Conservation (phyloP, 805 yeast genomes). For the Lipomyces yamanashiensis region DNA sequence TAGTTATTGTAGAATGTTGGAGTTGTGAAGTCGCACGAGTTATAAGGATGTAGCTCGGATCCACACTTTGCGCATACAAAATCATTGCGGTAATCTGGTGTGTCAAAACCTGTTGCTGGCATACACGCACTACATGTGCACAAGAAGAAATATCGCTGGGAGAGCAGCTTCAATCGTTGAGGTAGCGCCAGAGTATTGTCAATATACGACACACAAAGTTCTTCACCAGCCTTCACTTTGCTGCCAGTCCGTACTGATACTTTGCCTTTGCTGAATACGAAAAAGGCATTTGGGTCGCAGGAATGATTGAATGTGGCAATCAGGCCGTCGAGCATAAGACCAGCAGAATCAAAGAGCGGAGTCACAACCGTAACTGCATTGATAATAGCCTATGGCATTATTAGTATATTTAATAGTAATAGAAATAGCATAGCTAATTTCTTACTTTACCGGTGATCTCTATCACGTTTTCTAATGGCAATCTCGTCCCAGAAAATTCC, state of each 20-base stretch:
- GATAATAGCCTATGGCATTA: not conserved
- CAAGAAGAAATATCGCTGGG: slow-evolving; percentile 19
- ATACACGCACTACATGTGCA: slow-evolving; percentile 24
- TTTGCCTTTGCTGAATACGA: slow-evolving; percentile 13
- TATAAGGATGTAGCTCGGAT: slow-evolving; percentile 13
- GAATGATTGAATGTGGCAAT: slow-evolving; percentile 35
- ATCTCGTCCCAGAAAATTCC: slow-evolving; percentile 11
- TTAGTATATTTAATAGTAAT: not conserved
- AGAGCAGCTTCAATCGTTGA: slow-evolving; percentile 6
- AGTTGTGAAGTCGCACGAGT: not conserved
- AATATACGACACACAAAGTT: slow-evolving; percentile 29
- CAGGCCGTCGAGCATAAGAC: slow-evolving; percentile 27
- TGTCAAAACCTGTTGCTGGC: not conserved
- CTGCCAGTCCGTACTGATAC: slow-evolving; percentile 13
- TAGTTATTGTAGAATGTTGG: slow-evolving; percentile 1
- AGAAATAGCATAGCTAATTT: not conserved
- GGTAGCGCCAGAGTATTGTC: slow-evolving; percentile 23
- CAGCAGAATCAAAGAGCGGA: slow-evolving; percentile 20
- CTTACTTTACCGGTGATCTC: slow-evolving; percentile 16
- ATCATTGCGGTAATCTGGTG: slow-evolving; percentile 13
- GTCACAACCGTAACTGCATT: slow-evolving; percentile 15
- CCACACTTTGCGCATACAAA: slow-evolving; percentile 22
- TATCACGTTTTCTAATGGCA: slow-evolving; percentile 1
- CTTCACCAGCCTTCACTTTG: slow-evolving; percentile 23
- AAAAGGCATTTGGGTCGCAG: slow-evolving; percentile 32